Base-by-base conservation (phyloP, 2,329 filamentous ascomycete species). In the Calonectria pseudoreteaudii region DNA sequence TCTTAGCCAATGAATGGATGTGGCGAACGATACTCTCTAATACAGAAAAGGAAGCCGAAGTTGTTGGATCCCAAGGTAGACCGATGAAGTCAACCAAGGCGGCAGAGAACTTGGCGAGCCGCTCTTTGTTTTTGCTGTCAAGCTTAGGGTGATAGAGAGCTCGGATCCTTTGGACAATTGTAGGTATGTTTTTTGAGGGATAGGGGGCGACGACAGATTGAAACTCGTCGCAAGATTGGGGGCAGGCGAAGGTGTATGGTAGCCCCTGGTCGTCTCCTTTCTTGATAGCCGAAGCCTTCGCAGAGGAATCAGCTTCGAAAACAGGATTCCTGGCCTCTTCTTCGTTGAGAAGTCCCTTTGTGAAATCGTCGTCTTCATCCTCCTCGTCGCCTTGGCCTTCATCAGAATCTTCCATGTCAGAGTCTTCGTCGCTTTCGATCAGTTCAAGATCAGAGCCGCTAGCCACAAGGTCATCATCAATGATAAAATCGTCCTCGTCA, bases 71-170 rank as follows among this genome's bases (percentile, higher is more conserved):
- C 75, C 88, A 88, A 20, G 90, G 84, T 71, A 89, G 86, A 4
- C 86, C 86, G 52, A 93, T 82, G 78, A 91, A 91, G 74, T 94
- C 91, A 30, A 96, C 90, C 14, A 96, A 87, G 8, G 90, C 88
- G 41, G 87, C 86, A 6, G 93, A 88, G 81, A 96, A 95, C 65
- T 90, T 88, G 73, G 91, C 83, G 18, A 98, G 91, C 81, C 94
- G 95, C 76, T 91, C 90, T 86, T 98, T 98, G 86, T 99, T 98
- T 73, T 93, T 92, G 77, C 91, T 91, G 75, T 94, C 92, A 38
- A 99, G 90, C 78, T 96, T 96, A 10, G 96, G 94, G 82, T 98
- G 95, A 82, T 98, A 94, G n/a, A 98, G 87, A 16, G 96, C 94
- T 84, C 97, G 92, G 79, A 99, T 97, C 74, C 96, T 92, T 84